Base-by-base conservation (phyloP, 352 stramenopile genomes). In the Pythium rhizo-oryzae region DNA sequence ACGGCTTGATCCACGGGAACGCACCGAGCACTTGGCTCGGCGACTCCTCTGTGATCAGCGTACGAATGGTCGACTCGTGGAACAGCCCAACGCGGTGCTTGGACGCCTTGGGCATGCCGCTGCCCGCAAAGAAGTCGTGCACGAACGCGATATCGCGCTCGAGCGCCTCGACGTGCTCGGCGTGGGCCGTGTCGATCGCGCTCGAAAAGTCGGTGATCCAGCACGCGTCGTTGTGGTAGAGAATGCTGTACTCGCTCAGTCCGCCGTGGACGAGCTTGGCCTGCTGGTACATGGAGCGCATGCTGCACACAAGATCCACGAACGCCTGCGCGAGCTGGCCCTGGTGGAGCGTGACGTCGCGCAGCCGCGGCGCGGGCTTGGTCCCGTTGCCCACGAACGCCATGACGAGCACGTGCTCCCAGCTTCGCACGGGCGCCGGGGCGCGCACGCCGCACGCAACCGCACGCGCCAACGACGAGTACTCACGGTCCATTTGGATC, bases 171-270 rank as follows among this genome's bases (percentile, higher is more conserved):
- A 65, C 25, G 23, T 89, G 77, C n/a, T 84, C 69, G 9, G 82
- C 71, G 43, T 96, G 89, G 18, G 74, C 61, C 39, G 62, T 50
- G 53, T 96, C 84, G 16, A 96, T 83, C 13, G 90, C 82, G 49
- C 93, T 82, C 0, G 82, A 84, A 63, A 98, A 93, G 69, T 96
- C 91, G 64, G 95, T 95, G 44, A 98, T 84, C 85, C 66, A 97
- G 65, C 71, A 81, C 56, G 62, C 82, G 28, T 69, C 77, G 49
- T 78, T 81, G 70, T 74, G 75, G 25, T 90, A 84, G 23, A 97
- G 73, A 41, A 97, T 85, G 61, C 87, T 97, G 62, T 82, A 87
- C 58, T 84, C 72, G 30, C 53, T 80, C 37, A 91, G 59, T 0
- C 55, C 65, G 28, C 78, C 75, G 61, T 90, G 81, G 23, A 91